Conservation (phyloP, 2,329 filamentous ascomycete genomes). For the Xylariaceae sp. region DNA sequence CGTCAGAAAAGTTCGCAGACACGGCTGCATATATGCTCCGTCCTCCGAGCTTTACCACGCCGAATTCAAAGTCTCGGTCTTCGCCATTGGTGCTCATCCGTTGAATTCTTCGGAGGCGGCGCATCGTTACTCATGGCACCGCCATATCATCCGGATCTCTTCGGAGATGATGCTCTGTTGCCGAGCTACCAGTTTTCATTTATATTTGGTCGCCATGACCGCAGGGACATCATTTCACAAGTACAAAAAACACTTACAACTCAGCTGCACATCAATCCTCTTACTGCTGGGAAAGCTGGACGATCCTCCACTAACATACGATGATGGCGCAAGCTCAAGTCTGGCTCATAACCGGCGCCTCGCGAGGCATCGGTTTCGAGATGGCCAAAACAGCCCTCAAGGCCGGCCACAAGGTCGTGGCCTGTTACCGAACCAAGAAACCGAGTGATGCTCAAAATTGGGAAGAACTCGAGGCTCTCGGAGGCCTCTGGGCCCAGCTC, state of each 20-base stretch:
- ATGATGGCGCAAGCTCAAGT: constrained; percentile 23
- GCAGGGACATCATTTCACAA: not conserved
- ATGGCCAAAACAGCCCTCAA: constrained; percentile 23
- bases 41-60: too few relatives aligned
- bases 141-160: not conserved
- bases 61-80: too few relatives aligned
- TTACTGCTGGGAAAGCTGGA: not conserved
- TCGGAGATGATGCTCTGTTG: not conserved
- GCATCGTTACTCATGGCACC: not conserved
- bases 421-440: constrained; percentile 23
- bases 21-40: too few relatives aligned
- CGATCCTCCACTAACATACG: too few relatives aligned
- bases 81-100: too few relatives aligned
- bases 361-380: constrained; percentile 25
- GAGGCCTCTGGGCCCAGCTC: constrained; percentile 24
- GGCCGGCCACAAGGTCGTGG: constrained; percentile 25
- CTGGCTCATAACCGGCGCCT: constrained; percentile 27
- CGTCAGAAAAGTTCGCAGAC: too few relatives aligned
- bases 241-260: not conserved
- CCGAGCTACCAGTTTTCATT: not conserved
- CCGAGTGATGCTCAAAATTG: constrained; percentile 14
- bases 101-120: too few relatives aligned
- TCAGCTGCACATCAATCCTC: not conserved
- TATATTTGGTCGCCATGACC: not conserved
- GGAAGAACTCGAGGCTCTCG: constrained; percentile 23